A percentile compares a stretch with the other conserved stretches of the same genome.
Evolutionary conservation across 345 rosid genomes (phyloP).

Genomic region (Linum tenue): DNA sequence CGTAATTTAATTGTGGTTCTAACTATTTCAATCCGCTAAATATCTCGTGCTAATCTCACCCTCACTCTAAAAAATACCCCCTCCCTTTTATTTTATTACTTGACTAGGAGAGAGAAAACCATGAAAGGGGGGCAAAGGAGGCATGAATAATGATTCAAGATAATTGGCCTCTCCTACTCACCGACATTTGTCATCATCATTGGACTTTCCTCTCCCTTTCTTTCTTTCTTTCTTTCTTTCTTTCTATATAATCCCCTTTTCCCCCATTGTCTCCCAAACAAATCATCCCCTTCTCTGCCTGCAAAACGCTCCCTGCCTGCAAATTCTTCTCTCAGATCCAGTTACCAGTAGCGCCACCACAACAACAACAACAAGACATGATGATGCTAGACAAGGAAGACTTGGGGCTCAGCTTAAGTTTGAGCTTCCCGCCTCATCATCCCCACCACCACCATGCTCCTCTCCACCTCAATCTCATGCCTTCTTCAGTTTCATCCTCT

Average conservation of each 20-base stretch:
- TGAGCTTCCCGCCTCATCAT: conserved; percentile 41
- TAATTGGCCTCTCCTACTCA: background rate
- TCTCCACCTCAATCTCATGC: conserved; percentile 47
- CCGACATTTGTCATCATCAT: background rate
- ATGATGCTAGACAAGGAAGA: conserved; percentile 68
- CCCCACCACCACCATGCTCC: conserved; percentile 15
- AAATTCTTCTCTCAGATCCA: no score
- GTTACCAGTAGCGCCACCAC: no score
- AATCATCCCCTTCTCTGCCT: background rate
- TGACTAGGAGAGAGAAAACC: background rate
- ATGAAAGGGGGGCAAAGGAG: no score
- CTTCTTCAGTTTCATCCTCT: conserved; percentile 32
- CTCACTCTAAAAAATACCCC: no score
- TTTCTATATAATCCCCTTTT: conserved; percentile 6
- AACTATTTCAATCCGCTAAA: no score
- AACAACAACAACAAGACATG: conserved; percentile 7
- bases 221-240: no score
- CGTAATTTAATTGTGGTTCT: no score
- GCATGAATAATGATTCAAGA: background rate
- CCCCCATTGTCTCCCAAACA: conserved; percentile 7
- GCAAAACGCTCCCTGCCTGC: background rate
- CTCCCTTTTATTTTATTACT: background rate
- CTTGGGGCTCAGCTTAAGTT: conserved; percentile 71
- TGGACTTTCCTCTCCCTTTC: background rate
- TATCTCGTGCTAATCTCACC: no score